Evolutionary conservation across 2,329 filamentous ascomycete genomes (phyloP), one percentile per base, ranked within the genome.

Genomic region (Xylariales sp.): DNA sequence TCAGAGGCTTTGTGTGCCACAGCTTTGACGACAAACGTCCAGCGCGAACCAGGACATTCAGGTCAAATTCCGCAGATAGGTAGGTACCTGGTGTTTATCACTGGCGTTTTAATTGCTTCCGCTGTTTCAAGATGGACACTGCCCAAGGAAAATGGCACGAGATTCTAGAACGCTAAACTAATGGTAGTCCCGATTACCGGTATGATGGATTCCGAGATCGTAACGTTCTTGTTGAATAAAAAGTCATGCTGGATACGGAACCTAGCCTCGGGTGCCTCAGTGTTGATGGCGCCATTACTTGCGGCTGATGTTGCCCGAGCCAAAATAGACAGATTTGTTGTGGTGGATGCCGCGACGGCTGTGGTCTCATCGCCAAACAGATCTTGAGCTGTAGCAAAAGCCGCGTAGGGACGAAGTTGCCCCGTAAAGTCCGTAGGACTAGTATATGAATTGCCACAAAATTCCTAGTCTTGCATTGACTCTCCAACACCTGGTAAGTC

Each of bases 401-500:
- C 40, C 4, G 42, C 45, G 15, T 31, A 31, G 3, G 47, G 16
- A 4, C 14, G n/a, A n/a, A 14, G 14, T n/a, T 27, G 24, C 11
- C 37, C 37, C 5, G 42, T 49, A 29, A 42, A 46, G 11, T 39
- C 43, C 32, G 50, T 9, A 20, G 16, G 25, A 1, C n/a, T 18
- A 14, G 8, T n/a, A 8, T 16, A 58, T 7, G 44, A 32, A 10
- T 59, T 38, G 1, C 44, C 29, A 12, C 47, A 46, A 43, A 51
- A 53, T 12, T 71, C 51, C 50, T 77, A 71, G 42, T 74, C 69
- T 44, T 70, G 61, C 3, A 73, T 58, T 46, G 73, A 72, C 51
- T 69, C 67, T 1, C 72, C 71, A 0, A 76, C 71, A 5, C 70
- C 70, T 2, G 68, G 69, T 1, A 65, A 56, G 25, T 71, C 54